These are phyloP conservation scores for Medicago arabica DNA, from an alignment of 306 rosid genomes.

Conservation along the genomic window DNA sequence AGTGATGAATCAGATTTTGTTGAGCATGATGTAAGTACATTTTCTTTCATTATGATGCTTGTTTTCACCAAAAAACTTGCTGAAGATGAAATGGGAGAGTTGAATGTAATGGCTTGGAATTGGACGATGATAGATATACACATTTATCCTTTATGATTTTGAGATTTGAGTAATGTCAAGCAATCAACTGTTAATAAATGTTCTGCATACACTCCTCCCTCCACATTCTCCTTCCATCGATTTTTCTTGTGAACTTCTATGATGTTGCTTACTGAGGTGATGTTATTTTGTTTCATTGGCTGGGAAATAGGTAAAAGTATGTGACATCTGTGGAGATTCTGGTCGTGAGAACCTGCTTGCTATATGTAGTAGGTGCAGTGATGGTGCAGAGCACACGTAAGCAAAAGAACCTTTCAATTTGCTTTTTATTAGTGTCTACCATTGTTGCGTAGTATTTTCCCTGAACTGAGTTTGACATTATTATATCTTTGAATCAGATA, in stretches of 20 bases:
- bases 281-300: constrained; percentile 21
- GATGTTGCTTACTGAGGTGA: constrained; percentile 12
- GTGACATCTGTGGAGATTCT: constrained; percentile 98
- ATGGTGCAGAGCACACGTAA: constrained; percentile 98
- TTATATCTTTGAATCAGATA: constrained; percentile 62
- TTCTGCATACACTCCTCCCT: constrained; percentile 16
- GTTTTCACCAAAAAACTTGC: constrained; percentile 22
- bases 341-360: constrained; percentile 91
- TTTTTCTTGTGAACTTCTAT: constrained; percentile 33
- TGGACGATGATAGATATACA: constrained; percentile 1
- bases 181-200: constrained; percentile 23
- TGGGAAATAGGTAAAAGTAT: constrained; percentile 78
- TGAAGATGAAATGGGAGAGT: constrained; percentile 19
- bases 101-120: constrained; percentile 26
- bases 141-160: constrained; percentile 5
- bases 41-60: constrained; percentile 20
- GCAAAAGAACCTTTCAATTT: constrained; percentile 41
- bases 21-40: constrained; percentile 81
- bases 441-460: constrained; percentile 33
- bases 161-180: constrained; percentile 6
- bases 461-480: constrained; percentile 34
- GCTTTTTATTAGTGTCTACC: constrained; percentile 5
- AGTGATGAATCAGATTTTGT: constrained; percentile 73
- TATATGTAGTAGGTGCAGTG: constrained; percentile 86
- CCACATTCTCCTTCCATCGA: not conserved